A percentile compares a stretch with the other conserved stretches of the same genome.
phyloP scores from a whole-genome alignment of 2,329 filamentous ascomycete species.

The Furcasterigmium furcatum region DNA sequence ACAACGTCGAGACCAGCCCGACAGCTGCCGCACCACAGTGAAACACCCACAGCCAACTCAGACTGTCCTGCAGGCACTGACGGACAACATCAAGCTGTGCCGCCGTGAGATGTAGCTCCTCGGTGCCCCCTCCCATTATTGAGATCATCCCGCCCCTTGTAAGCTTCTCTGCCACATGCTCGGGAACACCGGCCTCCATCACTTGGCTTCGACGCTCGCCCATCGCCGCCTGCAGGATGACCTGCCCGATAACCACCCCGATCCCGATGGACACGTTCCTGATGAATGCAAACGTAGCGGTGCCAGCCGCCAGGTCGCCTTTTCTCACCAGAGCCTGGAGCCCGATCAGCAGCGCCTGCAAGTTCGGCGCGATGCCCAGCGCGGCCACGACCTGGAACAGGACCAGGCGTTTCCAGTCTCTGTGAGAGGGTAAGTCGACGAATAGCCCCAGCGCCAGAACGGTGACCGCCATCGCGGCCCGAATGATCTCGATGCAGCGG shows the following conservation, averaged over 20 bases:
- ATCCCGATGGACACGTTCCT: slow-evolving; percentile 67
- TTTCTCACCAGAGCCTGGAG: slow-evolving; percentile 60
- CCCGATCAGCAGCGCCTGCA: slow-evolving; percentile 66
- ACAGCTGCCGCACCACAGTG: slow-evolving; percentile 46
- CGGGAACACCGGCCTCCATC: slow-evolving; percentile 40
- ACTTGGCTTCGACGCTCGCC: slow-evolving; percentile 49
- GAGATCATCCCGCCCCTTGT: slow-evolving; percentile 58
- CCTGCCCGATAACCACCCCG: slow-evolving; percentile 71
- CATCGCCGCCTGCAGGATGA: slow-evolving; percentile 77
- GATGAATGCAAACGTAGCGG: slow-evolving; percentile 63
- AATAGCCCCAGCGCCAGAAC: slow-evolving; percentile 63
- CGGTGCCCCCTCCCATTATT: slow-evolving; percentile 36
- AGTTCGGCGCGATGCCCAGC: slow-evolving; percentile 64
- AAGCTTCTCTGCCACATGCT: slow-evolving; percentile 44
- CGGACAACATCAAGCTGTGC: slow-evolving; percentile 37
- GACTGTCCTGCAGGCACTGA: slow-evolving; percentile 43
- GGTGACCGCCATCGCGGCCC: slow-evolving; percentile 54
- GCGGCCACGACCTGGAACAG: slow-evolving; percentile 62
- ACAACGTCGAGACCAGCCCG: slow-evolving; percentile 43
- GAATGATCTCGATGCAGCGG: slow-evolving; percentile 60
- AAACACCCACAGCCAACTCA: slow-evolving; percentile 55
- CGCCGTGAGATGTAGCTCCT: slow-evolving; percentile 32
- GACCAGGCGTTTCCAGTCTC: slow-evolving; percentile 53
- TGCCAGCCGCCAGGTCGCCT: slow-evolving; percentile 65
- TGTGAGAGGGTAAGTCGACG: slow-evolving; percentile 55